phyloP scores from a whole-genome alignment of 148 eudicot species.

The Chenopodium formosanum region DNA sequence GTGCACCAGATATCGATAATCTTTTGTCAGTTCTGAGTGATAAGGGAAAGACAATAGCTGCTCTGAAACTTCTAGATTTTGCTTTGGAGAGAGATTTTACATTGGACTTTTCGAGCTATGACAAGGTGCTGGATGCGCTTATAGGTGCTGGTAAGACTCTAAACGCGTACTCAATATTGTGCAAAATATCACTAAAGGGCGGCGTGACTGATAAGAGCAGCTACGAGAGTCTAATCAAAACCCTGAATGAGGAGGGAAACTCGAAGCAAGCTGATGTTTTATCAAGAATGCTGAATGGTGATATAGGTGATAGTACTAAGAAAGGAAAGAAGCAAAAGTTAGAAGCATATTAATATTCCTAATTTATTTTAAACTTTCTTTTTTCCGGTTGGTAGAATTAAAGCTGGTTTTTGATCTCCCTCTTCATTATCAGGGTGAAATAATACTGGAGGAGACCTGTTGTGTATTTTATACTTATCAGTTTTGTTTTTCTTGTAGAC shows the following conservation, averaged over 20 bases:
- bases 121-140: constrained; percentile 82
- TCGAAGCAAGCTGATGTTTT: constrained; percentile 88
- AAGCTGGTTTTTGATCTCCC: neutral
- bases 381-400: neutral
- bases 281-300: constrained; percentile 58
- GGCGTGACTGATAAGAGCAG: constrained; percentile 55
- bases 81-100: constrained; percentile 71
- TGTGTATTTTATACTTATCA: neutral
- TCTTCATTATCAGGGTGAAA: neutral
- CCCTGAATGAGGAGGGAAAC: constrained; percentile 73
- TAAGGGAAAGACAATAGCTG: constrained; percentile 84
- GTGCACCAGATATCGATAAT: constrained; percentile 50
- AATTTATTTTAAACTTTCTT: neutral
- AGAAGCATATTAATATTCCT: constrained; percentile 28
- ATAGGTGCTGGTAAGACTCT: constrained; percentile 85
- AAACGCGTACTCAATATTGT: constrained; percentile 85
- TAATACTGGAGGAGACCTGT: neutral
- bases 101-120: constrained; percentile 62
- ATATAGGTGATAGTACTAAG: constrained; percentile 41
- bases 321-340: constrained; percentile 61
- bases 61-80: constrained; percentile 76
- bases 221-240: constrained; percentile 64
- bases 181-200: constrained; percentile 75
- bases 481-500: neutral
- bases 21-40: constrained; percentile 64